Evolutionary conservation across 2,329 filamentous ascomycete genomes (phyloP).

Genomic region (Domatiomyces catenatus): DNA sequence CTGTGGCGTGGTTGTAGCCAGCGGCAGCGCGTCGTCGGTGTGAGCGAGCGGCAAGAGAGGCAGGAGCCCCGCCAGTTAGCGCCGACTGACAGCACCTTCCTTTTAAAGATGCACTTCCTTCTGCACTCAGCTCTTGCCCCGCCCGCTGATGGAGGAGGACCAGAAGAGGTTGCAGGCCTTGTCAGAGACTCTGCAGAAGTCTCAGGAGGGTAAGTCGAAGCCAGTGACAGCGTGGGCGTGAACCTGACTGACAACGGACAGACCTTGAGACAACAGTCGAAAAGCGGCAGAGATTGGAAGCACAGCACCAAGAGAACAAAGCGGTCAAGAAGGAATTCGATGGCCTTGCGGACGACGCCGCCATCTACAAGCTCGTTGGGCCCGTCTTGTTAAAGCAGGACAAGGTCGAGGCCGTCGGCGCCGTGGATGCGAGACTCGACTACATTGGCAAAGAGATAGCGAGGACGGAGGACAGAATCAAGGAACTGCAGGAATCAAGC

Average conservation of each 20-base stretch:
- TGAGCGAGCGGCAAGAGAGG: too few species aligned
- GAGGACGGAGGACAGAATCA: conserved; percentile 51
- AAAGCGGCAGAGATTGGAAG: conserved; percentile 76
- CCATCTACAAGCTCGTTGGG: conserved; percentile 90
- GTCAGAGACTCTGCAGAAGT: conserved; percentile 72
- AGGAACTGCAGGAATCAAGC: conserved; percentile 46
- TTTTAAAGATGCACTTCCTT: not conserved
- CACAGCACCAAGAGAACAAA: conserved; percentile 83
- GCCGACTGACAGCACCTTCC: not conserved
- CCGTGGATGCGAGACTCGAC: conserved; percentile 76
- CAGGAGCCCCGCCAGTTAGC: not conserved
- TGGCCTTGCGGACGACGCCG: conserved; percentile 61
- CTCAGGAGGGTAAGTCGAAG: conserved; percentile 55
- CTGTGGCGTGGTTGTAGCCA: not conserved
- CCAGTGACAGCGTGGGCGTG: not conserved
- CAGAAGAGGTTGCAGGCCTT: conserved; percentile 68
- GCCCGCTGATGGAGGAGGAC: conserved; percentile 30
- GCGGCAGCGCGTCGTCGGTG: not conserved
- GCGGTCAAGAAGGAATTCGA: conserved; percentile 72
- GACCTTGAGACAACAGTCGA: conserved; percentile 65
- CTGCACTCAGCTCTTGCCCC: not conserved
- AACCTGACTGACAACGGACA: conserved; percentile 24
- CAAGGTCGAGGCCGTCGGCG: conserved; percentile 72
- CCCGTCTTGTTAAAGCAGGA: conserved; percentile 92
- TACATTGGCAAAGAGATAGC: conserved; percentile 87